Evolutionary conservation across 208 protist species (phyloP), one percentile per base, ranked within the genome.

Genomic region (Strigomonas culicis): DNA sequence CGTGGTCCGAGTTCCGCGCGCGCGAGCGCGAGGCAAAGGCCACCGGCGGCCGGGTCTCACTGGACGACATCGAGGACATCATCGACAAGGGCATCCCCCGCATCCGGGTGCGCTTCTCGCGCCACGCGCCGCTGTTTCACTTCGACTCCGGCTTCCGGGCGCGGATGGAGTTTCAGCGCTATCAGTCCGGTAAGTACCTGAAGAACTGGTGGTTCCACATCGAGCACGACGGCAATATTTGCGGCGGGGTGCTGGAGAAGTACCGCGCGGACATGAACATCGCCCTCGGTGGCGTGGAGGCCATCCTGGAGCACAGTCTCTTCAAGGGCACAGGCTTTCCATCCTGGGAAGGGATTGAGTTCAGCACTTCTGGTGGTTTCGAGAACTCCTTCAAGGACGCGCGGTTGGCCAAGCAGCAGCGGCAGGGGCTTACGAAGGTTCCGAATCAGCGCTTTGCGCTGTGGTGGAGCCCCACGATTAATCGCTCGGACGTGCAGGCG

Each of bases 381-480:
- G 99, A 99, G 81, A 99, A 99, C 83, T 95, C 84, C 25, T 99
- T 99, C 91, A 99, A 99, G 83, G 99, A 99, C 62, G 99, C 98
- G 70, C 99, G 99, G 82, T 83, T 99, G 10, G 99, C 99, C 25
- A 99, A 99, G 84, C 99, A 99, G 57, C 99, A 99, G 88, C 91
- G 99, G 49, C 98, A 95, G 11, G 99, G 99, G 97, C 87, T 99
- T 15, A 99, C 99, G 74, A 99, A 99, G 90, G 99, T 99, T 77
- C 99, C 99, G 8, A 99, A 99, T 86, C 88, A 99, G 69, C 95
- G 99, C 49, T 99, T 99, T 79, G 99, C 99, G 25, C 84, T 99
- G 15, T 99, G 99, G 99, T 99, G 99, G 99, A 99, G 98, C 68
- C 99, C 99, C 47, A 99, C 99, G 7, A 99, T 99, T 86, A 99